Base-by-base conservation (phyloP, 352 stramenopile genomes). In the Aphanomyces stellatus region DNA sequence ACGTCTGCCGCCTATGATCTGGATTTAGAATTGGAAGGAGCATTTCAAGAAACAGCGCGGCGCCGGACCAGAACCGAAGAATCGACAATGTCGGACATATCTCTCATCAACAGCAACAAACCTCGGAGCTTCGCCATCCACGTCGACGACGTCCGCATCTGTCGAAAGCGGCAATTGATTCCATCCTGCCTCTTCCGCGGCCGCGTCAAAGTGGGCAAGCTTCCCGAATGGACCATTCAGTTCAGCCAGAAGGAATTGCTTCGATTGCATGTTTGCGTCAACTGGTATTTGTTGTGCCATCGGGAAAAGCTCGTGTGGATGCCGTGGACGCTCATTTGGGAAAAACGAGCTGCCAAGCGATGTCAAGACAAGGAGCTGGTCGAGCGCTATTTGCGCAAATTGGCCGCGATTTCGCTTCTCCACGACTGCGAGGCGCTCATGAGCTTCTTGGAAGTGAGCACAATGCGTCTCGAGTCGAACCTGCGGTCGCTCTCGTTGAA, bases 191-290 rank as follows among this genome's bases (percentile, higher is more conserved):
- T 94, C 2, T 94, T 94, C 69, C 76, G 91, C 4, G 86, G 79
- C 8, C 80, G 80, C 57, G 86, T 94, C 19, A 46, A 81, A 76
- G 25, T 93, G 78, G 84, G 81, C 75, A n/a, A 83, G 27, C 46
- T 77, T 2, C 78, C 84, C 11, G 78, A 90, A 56, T 94, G 86
- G 86, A 81, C 92, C 73, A 82, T 93, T 41, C 88, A 90, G 69
- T 94, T 94, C 65, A 80, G 81, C 30, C 86, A 94, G 71, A 94
- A 94, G 72, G 84, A 94, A 53, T 62, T 94, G 4, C 56, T 94
- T 61, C 77, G 84, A 17, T 72, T 94, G 49, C 84, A 94, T 65
- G 41, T 87, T 3, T 85, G 83, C 61, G 53, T 93, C 10, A 74
- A 78, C 25, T 30, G 79, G 2, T 76, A 89, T 55, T 75, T 79